Base-by-base conservation (phyloP, 1,284 basidiomycete species). In the Fomes fomentarius region DNA sequence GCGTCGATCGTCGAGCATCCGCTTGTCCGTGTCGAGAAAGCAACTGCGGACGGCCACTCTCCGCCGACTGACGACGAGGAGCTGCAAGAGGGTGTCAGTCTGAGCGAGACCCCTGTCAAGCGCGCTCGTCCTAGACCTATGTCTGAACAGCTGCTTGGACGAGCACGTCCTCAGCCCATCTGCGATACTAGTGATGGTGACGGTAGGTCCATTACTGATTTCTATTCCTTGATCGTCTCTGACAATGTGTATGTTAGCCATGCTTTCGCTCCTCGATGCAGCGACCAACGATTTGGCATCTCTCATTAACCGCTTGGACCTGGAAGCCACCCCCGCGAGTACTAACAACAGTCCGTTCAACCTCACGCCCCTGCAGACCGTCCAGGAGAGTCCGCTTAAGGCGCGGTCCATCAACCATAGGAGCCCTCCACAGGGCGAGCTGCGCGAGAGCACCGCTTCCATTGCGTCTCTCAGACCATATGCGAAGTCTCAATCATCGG, bases 231-330 rank as follows among this genome's bases (percentile, higher is more conserved):
- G 2, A 28, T 31, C 40, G 26, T 30, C 21, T 21, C 34, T 34
- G 40, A 41, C 19, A 51, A 40, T 62, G n/a, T 24, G 49, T 28
- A n/a, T 55, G 51, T n/a, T 25, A 84, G 89, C 79, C 53, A 81
- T 82, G n/a, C 66, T 91, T 1, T 87, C 83, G 0, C 79, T 90
- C 19, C 70, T 92, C 19, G 86, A 87, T 54, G 87, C 85, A 0
- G 90, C 85, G 0, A 91, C 89, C 0, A 83, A 89, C 49, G 90
- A 92, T 40, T 76, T 93, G 2, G 90, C 87, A 0, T 81, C 82
- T 44, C 74, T 93, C 12, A 89, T 93, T 69, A 88, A 85, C 59
- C 79, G 80, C 19, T 75, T 92, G 22, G 87, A 92, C 61, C 74
- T 91, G 2, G 83, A 90, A 63, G 85, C 87, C 3, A 90, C 89